Evolutionary conservation across 768 basidiomycete species (phyloP), one percentile per base, ranked within the genome.

Genomic region (Brasilioporus rufonigricans): DNA sequence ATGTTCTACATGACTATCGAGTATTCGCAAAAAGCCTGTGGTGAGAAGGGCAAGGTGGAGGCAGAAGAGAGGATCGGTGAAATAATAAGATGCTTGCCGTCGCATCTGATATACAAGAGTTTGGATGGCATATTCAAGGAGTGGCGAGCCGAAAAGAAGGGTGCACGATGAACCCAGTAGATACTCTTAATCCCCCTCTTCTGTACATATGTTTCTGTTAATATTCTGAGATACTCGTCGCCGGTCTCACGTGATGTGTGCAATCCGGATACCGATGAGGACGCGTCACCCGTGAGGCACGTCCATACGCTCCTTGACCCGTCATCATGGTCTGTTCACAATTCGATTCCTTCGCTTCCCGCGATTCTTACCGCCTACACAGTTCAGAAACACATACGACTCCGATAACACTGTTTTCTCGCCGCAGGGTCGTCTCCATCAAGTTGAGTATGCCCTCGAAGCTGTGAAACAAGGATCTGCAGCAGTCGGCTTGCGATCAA

Each of bases 391-490:
- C 70, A 96, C 94, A 3, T 98, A 98, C 77, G 96, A 98, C 75
- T 96, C 93, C 44, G 96, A 98, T 76, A 98, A 97, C 75, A 98
- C 94, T 40, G 94, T 94, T 62, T 93, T 94, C 78, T 93, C 89
- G 5, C 96, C 95, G 1, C 96, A 97, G 79, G 94, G 96, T 55
- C 88, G 96, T 39, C 80, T 98, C 48, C 96, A 98, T 73, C 93
- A 97, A 71, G 94, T 97, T 63, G 95, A 97, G 74, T 97, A 99
- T 82, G 95, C 97, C 2, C 85, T 98, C 50, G 97, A 99, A 74
- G 97, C 97, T 55, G 96, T 99, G 62, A 99, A 99, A 80, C 97
- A 98, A 70, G 97, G 97, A 59, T 98, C 95, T 56, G 97, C 97
- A n/a, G 95, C 93, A 39, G 95, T 99, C 44, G 97, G 97, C 48